Evolutionary conservation across 2,329 filamentous ascomycete species (phyloP).

Genomic region (Pestalotiopsis sp.): DNA sequence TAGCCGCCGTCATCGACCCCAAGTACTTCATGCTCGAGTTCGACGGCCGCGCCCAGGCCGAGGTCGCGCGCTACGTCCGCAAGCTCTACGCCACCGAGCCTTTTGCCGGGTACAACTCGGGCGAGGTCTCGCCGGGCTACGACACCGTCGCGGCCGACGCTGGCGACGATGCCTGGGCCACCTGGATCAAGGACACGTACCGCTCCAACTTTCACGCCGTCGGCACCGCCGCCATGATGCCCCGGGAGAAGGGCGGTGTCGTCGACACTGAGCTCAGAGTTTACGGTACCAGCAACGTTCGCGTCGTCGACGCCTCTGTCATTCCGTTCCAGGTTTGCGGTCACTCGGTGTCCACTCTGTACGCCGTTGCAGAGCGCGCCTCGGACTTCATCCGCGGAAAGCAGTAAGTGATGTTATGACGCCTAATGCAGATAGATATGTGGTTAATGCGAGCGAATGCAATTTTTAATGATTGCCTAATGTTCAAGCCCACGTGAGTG

Average conservation of each 20-base stretch:
- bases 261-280: constrained; percentile 37
- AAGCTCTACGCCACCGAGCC: constrained; percentile 21
- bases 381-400: not conserved
- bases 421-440: no score
- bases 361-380: constrained; percentile 50
- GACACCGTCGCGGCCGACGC: constrained; percentile 15
- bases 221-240: constrained; percentile 41
- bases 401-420: not conserved
- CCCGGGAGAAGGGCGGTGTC: constrained; percentile 44
- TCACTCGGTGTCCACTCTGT: constrained; percentile 50
- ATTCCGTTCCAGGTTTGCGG: constrained; percentile 44
- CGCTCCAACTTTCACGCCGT: constrained; percentile 21
- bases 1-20: constrained; percentile 36
- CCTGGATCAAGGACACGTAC: constrained; percentile 12
- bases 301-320: constrained; percentile 19
- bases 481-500: no score
- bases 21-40: constrained; percentile 43
- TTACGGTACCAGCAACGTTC: constrained; percentile 18
- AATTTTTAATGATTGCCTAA: no score
- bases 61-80: constrained; percentile 30
- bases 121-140: constrained; percentile 20
- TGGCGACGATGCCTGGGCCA: constrained; percentile 5
- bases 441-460: no score
- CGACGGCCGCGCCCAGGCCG: constrained; percentile 37
- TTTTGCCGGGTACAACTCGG: constrained; percentile 12